A percentile compares a stretch with the other conserved stretches of the same genome.
Evolutionary conservation across 805 yeast species (phyloP).

Genomic region (Brettanomyces naardenensis): DNA sequence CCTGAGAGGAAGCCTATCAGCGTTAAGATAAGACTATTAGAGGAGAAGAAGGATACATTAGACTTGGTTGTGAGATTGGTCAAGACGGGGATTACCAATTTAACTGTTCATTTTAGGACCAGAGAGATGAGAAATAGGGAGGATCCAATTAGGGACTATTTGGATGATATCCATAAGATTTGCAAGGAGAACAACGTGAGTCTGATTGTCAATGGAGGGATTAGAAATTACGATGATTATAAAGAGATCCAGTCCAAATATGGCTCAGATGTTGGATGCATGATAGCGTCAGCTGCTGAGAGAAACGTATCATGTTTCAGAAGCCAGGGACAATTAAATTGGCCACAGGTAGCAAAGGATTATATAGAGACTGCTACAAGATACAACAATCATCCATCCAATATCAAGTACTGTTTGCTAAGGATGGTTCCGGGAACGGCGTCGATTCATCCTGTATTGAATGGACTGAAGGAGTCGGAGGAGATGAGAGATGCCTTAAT

Average conservation of each 20-base stretch:
- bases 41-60: conserved; percentile 52
- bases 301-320: conserved; percentile 73
- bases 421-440: conserved; percentile 56
- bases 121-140: conserved; percentile 85
- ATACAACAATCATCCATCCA: conserved; percentile 57
- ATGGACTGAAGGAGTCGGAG: conserved; percentile 46
- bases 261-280: conserved; percentile 68
- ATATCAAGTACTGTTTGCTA: conserved; percentile 73
- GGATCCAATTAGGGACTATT: conserved; percentile 63
- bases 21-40: conserved; percentile 80
- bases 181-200: conserved; percentile 59
- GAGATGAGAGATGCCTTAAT: conserved; percentile 34
- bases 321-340: conserved; percentile 34
- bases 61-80: conserved; percentile 49
- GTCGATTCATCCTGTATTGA: conserved; percentile 45
- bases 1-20: conserved; percentile 76
- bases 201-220: conserved; percentile 76
- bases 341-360: conserved; percentile 49
- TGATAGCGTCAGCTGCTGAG: conserved; percentile 93
- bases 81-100: conserved; percentile 73
- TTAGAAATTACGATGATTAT: conserved; percentile 49
- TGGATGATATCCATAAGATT: conserved; percentile 51
- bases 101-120: conserved; percentile 91
- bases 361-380: conserved; percentile 45
- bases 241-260: conserved; percentile 40